These are phyloP conservation scores for Tetrahymena malaccensis DNA, from an alignment of 73 alveolate genomes.

Conservation along the genomic window DNA sequence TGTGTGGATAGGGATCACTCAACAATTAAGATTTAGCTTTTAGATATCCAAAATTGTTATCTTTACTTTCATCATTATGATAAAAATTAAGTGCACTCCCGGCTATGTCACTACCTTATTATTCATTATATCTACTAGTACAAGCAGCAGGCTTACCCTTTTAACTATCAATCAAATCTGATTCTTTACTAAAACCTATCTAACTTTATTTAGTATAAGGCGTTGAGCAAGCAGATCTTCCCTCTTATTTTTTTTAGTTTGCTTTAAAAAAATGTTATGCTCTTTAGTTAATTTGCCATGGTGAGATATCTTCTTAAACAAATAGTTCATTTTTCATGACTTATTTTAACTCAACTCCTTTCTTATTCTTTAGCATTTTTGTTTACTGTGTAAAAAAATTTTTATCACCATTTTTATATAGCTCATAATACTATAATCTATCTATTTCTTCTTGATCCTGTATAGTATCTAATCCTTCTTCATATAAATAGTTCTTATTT, in stretches of 20 bases:
- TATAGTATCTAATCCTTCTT: not conserved
- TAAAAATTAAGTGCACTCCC: not conserved
- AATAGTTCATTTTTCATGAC: not conserved
- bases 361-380: not conserved
- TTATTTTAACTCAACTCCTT: not conserved
- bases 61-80: not conserved
- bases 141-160: not conserved
- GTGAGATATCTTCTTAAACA: not conserved
- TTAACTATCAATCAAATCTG: not conserved
- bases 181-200: not conserved
- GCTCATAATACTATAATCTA: not conserved
- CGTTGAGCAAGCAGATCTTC: not conserved
- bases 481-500: not conserved
- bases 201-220: not conserved
- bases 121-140: not conserved
- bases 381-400: not conserved
- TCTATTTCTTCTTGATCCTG: not conserved
- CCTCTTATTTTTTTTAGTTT: not conserved
- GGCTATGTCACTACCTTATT: not conserved
- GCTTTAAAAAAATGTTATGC: not conserved
- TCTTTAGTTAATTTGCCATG: not conserved
- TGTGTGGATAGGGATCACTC: not conserved
- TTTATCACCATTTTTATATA: not conserved
- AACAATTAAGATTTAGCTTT: not conserved
- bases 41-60: not conserved